Percentiles rank a stretch among this genome's conserved stretches.
Conservation (phyloP, 805 yeast genomes). For the Clavispora asparagi region DNA sequence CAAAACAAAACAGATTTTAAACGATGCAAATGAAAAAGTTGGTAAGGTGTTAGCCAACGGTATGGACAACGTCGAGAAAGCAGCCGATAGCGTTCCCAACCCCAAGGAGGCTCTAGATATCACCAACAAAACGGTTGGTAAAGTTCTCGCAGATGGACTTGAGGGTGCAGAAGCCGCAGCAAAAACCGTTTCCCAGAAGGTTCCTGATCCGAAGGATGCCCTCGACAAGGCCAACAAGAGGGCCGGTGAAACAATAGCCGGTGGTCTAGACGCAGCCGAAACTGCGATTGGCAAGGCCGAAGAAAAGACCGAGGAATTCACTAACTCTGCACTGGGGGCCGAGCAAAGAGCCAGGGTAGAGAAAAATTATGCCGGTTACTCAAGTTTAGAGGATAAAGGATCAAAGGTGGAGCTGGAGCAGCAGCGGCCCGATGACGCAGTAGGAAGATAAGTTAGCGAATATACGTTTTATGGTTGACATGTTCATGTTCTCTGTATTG, state of each 20-base stretch:
- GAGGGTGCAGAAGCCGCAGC: slow-evolving; percentile 25
- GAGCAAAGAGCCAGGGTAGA: slow-evolving; percentile 19
- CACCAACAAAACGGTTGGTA: slow-evolving; percentile 27
- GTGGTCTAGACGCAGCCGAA: slow-evolving; percentile 35
- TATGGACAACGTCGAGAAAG: slow-evolving; percentile 21
- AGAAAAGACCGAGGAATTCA: slow-evolving; percentile 2
- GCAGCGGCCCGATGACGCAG: slow-evolving; percentile 44
- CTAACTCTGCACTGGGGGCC: slow-evolving; percentile 4
- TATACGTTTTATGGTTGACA: background rate
- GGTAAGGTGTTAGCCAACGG: slow-evolving; percentile 32
- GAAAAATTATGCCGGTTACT: slow-evolving; percentile 31
- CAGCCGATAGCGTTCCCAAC: slow-evolving; percentile 12
- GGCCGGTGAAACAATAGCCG: slow-evolving; percentile 39
- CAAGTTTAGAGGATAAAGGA: slow-evolving; percentile 40
- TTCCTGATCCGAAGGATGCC: slow-evolving; percentile 21
- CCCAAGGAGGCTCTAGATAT: slow-evolving; percentile 25
- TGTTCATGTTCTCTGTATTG: background rate
- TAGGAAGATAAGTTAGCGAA: slow-evolving; percentile 14
- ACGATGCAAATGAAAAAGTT: slow-evolving; percentile 23
- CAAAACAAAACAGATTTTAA: slow-evolving; percentile 19
- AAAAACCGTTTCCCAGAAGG: slow-evolving; percentile 10
- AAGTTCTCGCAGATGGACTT: slow-evolving; percentile 28
- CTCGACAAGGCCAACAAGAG: slow-evolving; percentile 28
- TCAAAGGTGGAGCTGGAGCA: slow-evolving; percentile 38
- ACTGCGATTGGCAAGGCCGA: slow-evolving; percentile 7